Base-by-base conservation (phyloP, 495 filamentous ascomycete genomes). In the Lentithecium fluviatile region DNA sequence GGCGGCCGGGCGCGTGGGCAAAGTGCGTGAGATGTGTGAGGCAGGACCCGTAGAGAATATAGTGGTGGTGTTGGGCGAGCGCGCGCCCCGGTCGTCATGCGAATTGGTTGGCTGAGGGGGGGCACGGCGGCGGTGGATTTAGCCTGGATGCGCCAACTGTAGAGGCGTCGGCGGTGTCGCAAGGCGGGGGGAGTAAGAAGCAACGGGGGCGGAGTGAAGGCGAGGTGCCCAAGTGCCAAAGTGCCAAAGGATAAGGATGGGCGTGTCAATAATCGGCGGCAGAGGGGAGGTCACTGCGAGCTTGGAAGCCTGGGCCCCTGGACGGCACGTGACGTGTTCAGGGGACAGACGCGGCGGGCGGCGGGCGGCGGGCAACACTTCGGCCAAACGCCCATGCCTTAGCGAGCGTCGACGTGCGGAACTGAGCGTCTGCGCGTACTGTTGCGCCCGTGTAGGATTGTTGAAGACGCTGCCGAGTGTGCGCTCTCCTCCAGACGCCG, bases 1-100 rank as follows among this genome's bases (percentile, higher is more conserved):
- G 21, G 47, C 25, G 37, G 19, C 23, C 32, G 20, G 2, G n/a
- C 29, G 29, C 29, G 24, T 57, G 52, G 37, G n/a, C 17, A 34
- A 34, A 37, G 24, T 17, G 43, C 23, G 49, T 17, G 40, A 25
- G 17, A 40, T 48, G 20, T 26, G 13, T 26, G 52, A 15, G 51
- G 52, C 52, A 37, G 51, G 20, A 32, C 29, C 45, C 24, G 53
- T 55, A 12, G 36, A 36, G 59, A 45, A 57, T 59, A 59, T 32
- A 59, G 46, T 59, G 37, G 43, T 37, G 13, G 21, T 20, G 38
- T 17, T 15, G 36, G 37, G 21, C 1, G 19, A 26, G 13, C 15
- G 4, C 15, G 15, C 45, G 29, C 36, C 25, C 36, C 47, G 52
- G 60, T 25, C 24, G 60, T 56, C 60, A 63, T 63, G 60, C 60